Percentiles rank a stretch among this genome's conserved stretches.
These are phyloP conservation scores for Alternaria solani DNA, from an alignment of 2,329 filamentous ascomycete genomes.

Conservation along the genomic window DNA sequence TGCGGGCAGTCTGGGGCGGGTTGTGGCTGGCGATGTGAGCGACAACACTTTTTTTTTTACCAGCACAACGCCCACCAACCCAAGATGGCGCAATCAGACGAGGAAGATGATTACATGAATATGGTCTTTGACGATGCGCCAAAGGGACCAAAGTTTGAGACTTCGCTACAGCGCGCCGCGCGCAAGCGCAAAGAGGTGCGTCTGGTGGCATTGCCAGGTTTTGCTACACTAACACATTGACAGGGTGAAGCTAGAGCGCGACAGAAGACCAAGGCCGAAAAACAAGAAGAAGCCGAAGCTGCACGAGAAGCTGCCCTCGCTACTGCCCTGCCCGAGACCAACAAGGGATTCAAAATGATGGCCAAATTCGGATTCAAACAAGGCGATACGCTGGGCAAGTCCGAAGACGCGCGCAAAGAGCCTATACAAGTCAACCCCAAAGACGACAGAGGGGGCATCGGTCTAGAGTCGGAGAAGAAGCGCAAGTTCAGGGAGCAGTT, in stretches of 20 bases:
- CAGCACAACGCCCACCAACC: background rate
- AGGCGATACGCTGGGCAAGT: constrained; percentile 76
- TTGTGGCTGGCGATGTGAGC: constrained; percentile 13
- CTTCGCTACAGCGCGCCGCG: constrained; percentile 67
- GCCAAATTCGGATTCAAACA: constrained; percentile 88
- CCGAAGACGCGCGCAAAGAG: constrained; percentile 65
- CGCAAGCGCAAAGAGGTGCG: constrained; percentile 62
- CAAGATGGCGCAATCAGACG: constrained; percentile 60
- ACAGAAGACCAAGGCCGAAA: constrained; percentile 80
- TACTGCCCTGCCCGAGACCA: constrained; percentile 73
- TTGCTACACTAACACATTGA: constrained; percentile 20
- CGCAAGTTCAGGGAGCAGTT: constrained; percentile 64
- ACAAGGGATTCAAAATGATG: constrained; percentile 97
- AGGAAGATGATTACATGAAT: constrained; percentile 96
- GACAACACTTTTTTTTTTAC: constrained; percentile 5
- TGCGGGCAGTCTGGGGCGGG: constrained; percentile 7
- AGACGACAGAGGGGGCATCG: constrained; percentile 82
- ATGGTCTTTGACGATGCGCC: constrained; percentile 82
- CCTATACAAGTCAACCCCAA: constrained; percentile 81
- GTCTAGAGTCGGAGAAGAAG: constrained; percentile 83
- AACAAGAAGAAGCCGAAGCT: constrained; percentile 74
- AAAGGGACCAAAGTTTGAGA: constrained; percentile 61
- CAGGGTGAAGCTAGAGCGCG: constrained; percentile 42
- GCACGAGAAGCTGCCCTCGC: constrained; percentile 79
- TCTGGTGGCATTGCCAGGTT: background rate